Base-by-base conservation (phyloP, 768 basidiomycete species). In the Daedalea quercina region DNA sequence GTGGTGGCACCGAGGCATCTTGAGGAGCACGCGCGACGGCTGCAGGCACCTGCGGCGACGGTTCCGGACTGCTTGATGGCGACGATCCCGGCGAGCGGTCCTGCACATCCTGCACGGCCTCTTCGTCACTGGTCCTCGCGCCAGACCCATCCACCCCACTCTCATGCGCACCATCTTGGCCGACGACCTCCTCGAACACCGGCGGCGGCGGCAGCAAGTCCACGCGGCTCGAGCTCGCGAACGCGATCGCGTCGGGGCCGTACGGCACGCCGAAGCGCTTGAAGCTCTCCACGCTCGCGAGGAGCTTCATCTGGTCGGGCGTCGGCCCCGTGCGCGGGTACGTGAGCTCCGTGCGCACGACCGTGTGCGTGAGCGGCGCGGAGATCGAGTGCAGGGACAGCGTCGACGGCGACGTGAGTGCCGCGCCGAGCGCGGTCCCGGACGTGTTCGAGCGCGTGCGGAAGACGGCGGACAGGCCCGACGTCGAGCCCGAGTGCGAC, bases 301-400 rank as follows among this genome's bases (percentile, higher is more conserved):
- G 84, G 51, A 89, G 70, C 63, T 77, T 83, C 54, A 92, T 67
- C 57, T 80, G 78, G 40, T 79, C 78, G 0, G 83, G 76, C 7
- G 85, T 86, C 2, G 80, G 80, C 0, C 84, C 85, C 8, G 73
- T 58, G 58, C 75, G 75, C 1, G 85, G 86, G 59, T 81, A 87
- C 17, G 77, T 76, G 56, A 90, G 86, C 63, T 85, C 83, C 1
- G 88, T 84, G 22, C 85, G 81, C 20, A 78, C 71, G 24, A 78
- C 70, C 11, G 90, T 91, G 64, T 92, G 86, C 6, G 82, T 76
- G 9, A 92, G 76, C 7, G 90, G 90, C 3, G 85, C 63, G 4
- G 87, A 89, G 53, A 92, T 91, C 9, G 79, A 86, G 57, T 81
- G 73, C 33, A 90, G 72, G 17, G 88, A 88, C 52, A 88, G 81